Evolutionary conservation across 352 stramenopile species (phyloP).

Genomic region (Phytophthora citricola): DNA sequence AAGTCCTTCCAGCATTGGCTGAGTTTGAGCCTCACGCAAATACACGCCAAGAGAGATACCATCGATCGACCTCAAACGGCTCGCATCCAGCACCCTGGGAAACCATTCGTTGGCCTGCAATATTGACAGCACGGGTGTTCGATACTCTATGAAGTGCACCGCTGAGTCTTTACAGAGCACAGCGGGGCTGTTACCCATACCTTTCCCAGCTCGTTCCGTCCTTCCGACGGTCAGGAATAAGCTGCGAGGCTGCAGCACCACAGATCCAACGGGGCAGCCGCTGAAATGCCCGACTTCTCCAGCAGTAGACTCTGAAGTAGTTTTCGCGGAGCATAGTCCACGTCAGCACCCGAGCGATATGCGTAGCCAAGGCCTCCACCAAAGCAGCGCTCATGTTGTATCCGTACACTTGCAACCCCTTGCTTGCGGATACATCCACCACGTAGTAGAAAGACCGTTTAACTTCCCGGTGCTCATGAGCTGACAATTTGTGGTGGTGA

Average conservation of each 20-base stretch:
- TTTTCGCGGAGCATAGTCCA: conserved; percentile 78
- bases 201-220: conserved; percentile 44
- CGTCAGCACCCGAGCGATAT: conserved; percentile 67
- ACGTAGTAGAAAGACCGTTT: conserved; percentile 83
- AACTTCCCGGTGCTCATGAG: conserved; percentile 20
- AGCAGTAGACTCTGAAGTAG: conserved; percentile 67
- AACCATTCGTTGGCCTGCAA: conserved; percentile 52
- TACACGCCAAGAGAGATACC: conserved; percentile 58
- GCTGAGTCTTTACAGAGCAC: conserved; percentile 57
- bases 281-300: conserved; percentile 61
- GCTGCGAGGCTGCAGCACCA: conserved; percentile 69
- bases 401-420: conserved; percentile 65
- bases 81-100: conserved; percentile 53
- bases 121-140: conserved; percentile 49
- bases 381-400: conserved; percentile 83
- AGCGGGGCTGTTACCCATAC: conserved; percentile 36
- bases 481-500: conserved; percentile 22
- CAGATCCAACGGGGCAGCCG: conserved; percentile 47
- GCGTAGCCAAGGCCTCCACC: conserved; percentile 59
- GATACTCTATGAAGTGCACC: conserved; percentile 70
- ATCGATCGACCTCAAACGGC: conserved; percentile 53
- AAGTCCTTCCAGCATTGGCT: conserved; percentile 32
- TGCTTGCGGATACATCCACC: conserved; percentile 65
- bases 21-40: conserved; percentile 63
- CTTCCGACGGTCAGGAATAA: conserved; percentile 43